Percentiles rank a stretch among this genome's conserved stretches.
Conservation (phyloP, 768 basidiomycete species). For the Boletus bicolor region DNA sequence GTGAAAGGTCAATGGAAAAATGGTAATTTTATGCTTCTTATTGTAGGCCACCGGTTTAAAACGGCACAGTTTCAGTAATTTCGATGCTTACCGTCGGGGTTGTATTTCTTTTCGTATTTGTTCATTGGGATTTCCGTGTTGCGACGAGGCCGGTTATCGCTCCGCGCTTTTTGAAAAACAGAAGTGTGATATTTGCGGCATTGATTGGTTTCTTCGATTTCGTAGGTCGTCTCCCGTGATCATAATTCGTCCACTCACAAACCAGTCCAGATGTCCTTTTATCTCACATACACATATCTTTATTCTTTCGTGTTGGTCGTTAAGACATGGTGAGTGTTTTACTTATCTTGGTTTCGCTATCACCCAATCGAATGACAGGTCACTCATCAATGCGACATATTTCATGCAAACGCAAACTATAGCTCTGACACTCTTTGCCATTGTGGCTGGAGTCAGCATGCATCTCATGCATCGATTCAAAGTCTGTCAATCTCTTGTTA, state of each 20-base stretch:
- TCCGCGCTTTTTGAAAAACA: conserved; percentile 53
- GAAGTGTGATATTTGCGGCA: conserved; percentile 55
- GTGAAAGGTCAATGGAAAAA: conserved; percentile 44
- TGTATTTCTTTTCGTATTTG: conserved; percentile 41
- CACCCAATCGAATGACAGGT: conserved; percentile 37
- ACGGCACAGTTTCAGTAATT: conserved; percentile 43
- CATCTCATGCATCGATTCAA: conserved; percentile 53
- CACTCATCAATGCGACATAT: conserved; percentile 54
- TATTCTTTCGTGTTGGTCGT: conserved; percentile 63
- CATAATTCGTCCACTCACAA: conserved; percentile 1
- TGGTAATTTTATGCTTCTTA: conserved; percentile 27
- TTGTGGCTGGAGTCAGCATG: conserved; percentile 57
- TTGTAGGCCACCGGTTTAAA: conserved; percentile 1
- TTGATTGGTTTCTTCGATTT: conserved; percentile 66
- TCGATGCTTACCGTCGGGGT: conserved; percentile 50
- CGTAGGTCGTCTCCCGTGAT: conserved; percentile 27
- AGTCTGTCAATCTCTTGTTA: conserved; percentile 26
- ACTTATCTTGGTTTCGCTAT: background rate
- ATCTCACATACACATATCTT: conserved; percentile 69
- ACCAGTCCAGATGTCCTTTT: conserved; percentile 51
- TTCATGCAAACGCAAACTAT: conserved; percentile 61
- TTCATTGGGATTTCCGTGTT: conserved; percentile 46
- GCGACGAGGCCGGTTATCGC: conserved; percentile 61
- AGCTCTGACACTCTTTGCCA: conserved; percentile 60
- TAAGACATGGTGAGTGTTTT: conserved; percentile 41